Evolutionary conservation across 495 filamentous ascomycete species (phyloP), one percentile per base, ranked within the genome.

Genomic region (Chlorociboria aeruginascens): DNA sequence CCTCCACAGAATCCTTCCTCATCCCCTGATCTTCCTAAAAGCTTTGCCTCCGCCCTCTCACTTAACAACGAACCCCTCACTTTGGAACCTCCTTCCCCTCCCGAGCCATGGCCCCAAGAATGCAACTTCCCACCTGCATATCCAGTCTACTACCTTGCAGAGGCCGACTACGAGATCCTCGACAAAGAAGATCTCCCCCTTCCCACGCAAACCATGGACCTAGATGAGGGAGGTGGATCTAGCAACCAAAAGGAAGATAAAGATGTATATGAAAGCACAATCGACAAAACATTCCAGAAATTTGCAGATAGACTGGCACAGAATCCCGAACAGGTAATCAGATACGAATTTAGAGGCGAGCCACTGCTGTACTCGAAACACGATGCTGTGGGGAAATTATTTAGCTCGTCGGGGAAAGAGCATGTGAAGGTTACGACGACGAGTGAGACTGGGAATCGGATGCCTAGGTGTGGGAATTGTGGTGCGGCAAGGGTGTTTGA

Each of bases 311-410:
- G 88, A 2, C 72, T 96, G 7, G 78, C 76, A 0, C 86, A 97
- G 61, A 98, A 98, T 65, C 88, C 92, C 0, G 87, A 95, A 52
- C 92, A 98, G 58, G 82, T 89, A 11, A 78, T 99, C 32, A 79
- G 93, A 36, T 99, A 97, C 59, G 89, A 97, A 61, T 93, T 86
- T 62, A 70, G 67, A 1, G 93, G 92, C 0, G 53, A 66, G 20
- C 90, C 93, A 20, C 62, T 99, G 34, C 71, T 97, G 10, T 98
- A 95, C 61, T 78, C 76, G 14, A 81, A 82, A 56, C 69, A 60
- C 3, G 92, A 97, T 53, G 66, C 67, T 9, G 80, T 94, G 8
- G 89, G 87, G 2, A 79, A 73, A 57, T 43, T 77, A 7, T 61
- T 97, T 0, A 52, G 50, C 28, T 41, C 17, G 7, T 13, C 43